Percentiles rank a stretch among this genome's conserved stretches.
Evolutionary conservation across 768 basidiomycete species (phyloP).

Genomic region (Termitomyces sp.): DNA sequence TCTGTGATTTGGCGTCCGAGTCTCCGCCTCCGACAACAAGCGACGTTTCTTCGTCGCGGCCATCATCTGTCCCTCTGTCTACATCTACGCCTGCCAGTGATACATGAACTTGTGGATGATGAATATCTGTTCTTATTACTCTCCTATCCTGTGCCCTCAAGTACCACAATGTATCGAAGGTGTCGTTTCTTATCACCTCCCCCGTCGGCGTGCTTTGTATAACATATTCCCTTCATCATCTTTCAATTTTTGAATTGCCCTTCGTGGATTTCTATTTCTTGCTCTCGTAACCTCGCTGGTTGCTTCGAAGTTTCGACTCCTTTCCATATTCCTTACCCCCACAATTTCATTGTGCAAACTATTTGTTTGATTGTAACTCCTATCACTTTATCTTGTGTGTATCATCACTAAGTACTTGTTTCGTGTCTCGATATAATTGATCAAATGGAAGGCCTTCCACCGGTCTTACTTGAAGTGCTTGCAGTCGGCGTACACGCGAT

Average conservation of each 20-base stretch:
- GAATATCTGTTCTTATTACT: not conserved
- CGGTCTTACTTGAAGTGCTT: too few species aligned
- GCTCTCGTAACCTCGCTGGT: not conserved
- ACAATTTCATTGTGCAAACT: not conserved
- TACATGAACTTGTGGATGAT: not conserved
- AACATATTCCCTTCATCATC: not conserved
- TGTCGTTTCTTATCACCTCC: not conserved
- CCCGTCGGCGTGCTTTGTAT: not conserved
- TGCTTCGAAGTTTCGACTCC: not conserved
- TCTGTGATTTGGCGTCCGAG: not conserved
- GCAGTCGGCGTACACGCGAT: too few species aligned
- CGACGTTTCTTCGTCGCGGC: not conserved
- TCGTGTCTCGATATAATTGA: not conserved
- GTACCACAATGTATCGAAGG: not conserved
- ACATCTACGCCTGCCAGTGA: not conserved
- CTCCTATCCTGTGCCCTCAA: not conserved
- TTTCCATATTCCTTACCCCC: not conserved
- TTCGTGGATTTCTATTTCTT: not conserved
- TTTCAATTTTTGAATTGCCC: not conserved
- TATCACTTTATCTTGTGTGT: not conserved
- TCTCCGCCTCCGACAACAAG: not conserved
- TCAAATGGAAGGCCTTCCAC: not conserved
- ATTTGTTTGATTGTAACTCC: not conserved
- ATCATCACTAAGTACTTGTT: not conserved
- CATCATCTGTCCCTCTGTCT: constrained; percentile 3